phyloP scores from a whole-genome alignment of 306 rosid genomes.

The Vicia faba region DNA sequence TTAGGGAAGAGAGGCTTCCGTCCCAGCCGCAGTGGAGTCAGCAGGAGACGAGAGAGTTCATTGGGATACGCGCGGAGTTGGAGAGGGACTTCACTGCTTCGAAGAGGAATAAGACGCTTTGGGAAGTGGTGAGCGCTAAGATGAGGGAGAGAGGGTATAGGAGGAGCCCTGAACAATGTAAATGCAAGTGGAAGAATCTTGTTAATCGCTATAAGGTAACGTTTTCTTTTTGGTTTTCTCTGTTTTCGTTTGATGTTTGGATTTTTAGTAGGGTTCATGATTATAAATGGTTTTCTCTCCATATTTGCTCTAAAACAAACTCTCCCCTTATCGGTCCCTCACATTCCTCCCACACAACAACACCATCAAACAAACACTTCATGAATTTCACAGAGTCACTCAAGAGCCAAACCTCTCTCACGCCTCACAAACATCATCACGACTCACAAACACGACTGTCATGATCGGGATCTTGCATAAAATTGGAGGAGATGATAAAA shows the following conservation, averaged over 20 bases:
- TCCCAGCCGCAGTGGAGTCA: constrained; percentile 80
- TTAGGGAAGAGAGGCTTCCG: constrained; percentile 47
- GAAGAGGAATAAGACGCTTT: constrained; percentile 71
- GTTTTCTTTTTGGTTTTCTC: neutral
- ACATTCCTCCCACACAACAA: too few relatives aligned
- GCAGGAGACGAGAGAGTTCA: constrained; percentile 80
- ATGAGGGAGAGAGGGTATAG: constrained; percentile 69
- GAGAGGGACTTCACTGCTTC: constrained; percentile 65
- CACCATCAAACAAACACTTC: too few relatives aligned
- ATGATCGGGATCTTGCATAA: too few relatives aligned
- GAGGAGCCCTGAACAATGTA: constrained; percentile 87
- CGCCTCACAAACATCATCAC: too few relatives aligned
- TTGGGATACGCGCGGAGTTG: constrained; percentile 73
- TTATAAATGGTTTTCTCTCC: too few relatives aligned
- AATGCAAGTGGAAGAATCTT: constrained; percentile 97
- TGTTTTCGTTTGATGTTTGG: constrained; percentile 1
- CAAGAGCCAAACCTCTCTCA: too few relatives aligned
- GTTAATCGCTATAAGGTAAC: constrained; percentile 87
- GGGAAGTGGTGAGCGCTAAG: constrained; percentile 77
- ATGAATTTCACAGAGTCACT: too few relatives aligned
- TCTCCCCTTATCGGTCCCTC: too few relatives aligned
- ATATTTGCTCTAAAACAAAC: too few relatives aligned
- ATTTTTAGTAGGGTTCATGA: constrained; percentile 1
- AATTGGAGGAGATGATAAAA: too few relatives aligned
- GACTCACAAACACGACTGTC: too few relatives aligned